Conservation (phyloP, 768 basidiomycete genomes). For the Boletellus ananiceps region DNA sequence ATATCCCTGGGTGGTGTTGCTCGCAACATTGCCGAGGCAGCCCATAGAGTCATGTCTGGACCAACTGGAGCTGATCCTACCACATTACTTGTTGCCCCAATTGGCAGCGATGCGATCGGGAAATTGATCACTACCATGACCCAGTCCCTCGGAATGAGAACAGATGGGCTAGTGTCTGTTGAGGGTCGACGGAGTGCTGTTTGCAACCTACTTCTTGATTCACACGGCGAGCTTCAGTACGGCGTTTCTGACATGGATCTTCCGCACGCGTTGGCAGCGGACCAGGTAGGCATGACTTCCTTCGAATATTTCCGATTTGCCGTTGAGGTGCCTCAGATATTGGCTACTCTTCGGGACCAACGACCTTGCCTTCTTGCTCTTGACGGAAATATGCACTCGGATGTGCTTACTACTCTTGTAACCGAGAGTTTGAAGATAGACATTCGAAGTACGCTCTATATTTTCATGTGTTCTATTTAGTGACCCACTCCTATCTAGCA, state of each 20-base stretch:
- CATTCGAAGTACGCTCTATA: constrained; percentile 48
- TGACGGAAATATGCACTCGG: constrained; percentile 69
- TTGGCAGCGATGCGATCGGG: constrained; percentile 79
- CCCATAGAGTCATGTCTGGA: constrained; percentile 55
- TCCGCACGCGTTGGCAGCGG: constrained; percentile 43
- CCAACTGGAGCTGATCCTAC: constrained; percentile 27
- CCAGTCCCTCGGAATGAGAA: constrained; percentile 64
- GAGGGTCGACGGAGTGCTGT: constrained; percentile 58
- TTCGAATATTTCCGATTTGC: neutral
- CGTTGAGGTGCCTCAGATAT: constrained; percentile 38
- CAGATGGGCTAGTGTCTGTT: constrained; percentile 64
- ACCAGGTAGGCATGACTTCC: constrained; percentile 35
- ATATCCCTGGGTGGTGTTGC: constrained; percentile 85
- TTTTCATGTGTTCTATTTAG: neutral
- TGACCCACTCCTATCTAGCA: constrained; percentile 37
- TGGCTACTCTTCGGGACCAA: constrained; percentile 44
- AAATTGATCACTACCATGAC: constrained; percentile 57
- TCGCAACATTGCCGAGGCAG: constrained; percentile 92
- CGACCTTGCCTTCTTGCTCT: constrained; percentile 60
- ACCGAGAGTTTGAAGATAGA: constrained; percentile 42
- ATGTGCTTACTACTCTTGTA: constrained; percentile 49
- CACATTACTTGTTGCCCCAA: constrained; percentile 65
- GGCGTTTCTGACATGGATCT: constrained; percentile 93
- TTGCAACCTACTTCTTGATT: constrained; percentile 82
- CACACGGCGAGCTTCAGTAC: constrained; percentile 62